Evolutionary conservation across 768 basidiomycete genomes (phyloP), one percentile per base, ranked within the genome.

Genomic region (Serpula lacrymans): DNA sequence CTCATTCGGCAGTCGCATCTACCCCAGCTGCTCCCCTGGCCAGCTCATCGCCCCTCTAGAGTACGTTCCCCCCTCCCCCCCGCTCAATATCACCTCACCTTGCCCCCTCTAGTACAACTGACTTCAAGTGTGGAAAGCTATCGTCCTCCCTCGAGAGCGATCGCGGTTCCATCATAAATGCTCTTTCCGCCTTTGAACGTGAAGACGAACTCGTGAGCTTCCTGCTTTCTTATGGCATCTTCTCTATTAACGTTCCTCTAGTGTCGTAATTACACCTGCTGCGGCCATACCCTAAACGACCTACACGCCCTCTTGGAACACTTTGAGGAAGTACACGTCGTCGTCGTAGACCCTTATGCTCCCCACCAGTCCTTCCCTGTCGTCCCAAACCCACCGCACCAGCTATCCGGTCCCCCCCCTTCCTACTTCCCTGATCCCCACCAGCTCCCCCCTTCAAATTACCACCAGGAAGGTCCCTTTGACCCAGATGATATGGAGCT

Each of bases 181-280:
- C 84, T 4, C 69, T 85, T 56, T 76, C 75, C 27, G 67, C 78
- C 13, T 73, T 82, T 46, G 80, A 84, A 52, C 71, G 75, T 36
- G 83, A 88, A 53, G 84, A 82, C 46, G 88, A 90, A 48, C 66
- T 87, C 13, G 84, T 84, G 37, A 65, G 78, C 73, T 5, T 36
- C 8, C 5, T 17, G 6, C 27, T 10, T 25, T 34, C n/a, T 16
- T 35, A 18, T 40, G 37, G 35, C 37, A 25, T 25, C 17, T 6
- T 30, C 10, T 6, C 34, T 17, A n/a, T 31, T 13, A 11, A 24
- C 32, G 36, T 47, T 25, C 0, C 43, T 23, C 6, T 3, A 85
- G 80, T 90, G 88, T 61, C 82, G 84, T 48, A 84, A 95, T 59
- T 96, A 92, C 67, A 81, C 82, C 1, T 96, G 93, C 64, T 96